phyloP scores from a whole-genome alignment of 2,329 filamentous ascomycete genomes.

The Madurella mycetomatis region DNA sequence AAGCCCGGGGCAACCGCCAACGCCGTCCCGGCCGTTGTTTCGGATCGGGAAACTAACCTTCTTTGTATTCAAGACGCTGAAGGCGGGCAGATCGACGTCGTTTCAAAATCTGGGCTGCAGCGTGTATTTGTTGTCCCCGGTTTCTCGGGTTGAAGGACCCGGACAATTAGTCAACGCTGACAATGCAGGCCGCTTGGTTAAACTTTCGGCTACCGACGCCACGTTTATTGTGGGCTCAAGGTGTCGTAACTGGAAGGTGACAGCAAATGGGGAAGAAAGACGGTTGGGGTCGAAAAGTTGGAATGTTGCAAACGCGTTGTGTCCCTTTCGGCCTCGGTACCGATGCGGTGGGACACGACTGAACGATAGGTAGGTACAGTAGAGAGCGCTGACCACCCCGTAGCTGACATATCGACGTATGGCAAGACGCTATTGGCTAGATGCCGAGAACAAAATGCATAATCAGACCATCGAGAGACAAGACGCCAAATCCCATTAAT shows the following conservation, averaged over 20 bases:
- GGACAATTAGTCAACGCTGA: constrained; percentile 22
- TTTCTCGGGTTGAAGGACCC: constrained; percentile 2
- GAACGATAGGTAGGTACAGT: no score
- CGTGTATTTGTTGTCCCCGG: constrained; percentile 6
- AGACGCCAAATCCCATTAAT: constrained; percentile 15
- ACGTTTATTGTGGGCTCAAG: background rate
- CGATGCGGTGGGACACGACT: no score
- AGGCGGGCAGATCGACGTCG: no score
- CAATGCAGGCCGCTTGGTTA: constrained; percentile 14
- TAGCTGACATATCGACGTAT: no score
- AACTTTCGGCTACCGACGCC: constrained; percentile 11
- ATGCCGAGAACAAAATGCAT: no score
- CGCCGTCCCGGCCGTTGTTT: constrained; percentile 10
- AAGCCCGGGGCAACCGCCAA: background rate
- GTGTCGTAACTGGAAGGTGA: constrained; percentile 7
- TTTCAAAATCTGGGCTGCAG: background rate
- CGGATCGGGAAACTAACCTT: constrained; percentile 1
- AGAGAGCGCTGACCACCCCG: no score
- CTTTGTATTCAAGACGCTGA: background rate
- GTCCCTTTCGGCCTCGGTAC: no score
- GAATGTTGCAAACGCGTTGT: background rate
- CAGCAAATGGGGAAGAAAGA: background rate
- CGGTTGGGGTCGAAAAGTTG: background rate
- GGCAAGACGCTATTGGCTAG: no score
- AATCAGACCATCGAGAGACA: background rate